Base-by-base conservation (phyloP, 2,329 filamentous ascomycete genomes). In the Pestalotiopsis sp. region DNA sequence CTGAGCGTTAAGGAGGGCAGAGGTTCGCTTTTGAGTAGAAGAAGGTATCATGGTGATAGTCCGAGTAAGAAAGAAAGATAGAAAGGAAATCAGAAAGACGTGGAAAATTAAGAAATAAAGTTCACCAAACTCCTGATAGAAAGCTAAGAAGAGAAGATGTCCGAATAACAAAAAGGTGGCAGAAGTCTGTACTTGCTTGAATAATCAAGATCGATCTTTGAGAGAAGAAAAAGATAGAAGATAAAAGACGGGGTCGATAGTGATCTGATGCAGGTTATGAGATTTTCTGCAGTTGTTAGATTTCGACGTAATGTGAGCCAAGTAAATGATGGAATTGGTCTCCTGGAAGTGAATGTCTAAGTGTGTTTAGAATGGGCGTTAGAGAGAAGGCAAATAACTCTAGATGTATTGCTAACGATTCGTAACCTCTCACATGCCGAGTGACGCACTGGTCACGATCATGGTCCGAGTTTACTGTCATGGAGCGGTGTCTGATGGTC, bases 1-100 rank as follows among this genome's bases (percentile, higher is more conserved):
- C 41, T 60, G 58, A 9, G 68, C 64, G 7, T 49, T 57, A 3
- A 69, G 12, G 27, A 69, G 59, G 17, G 68, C 64, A 14, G 66
- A 63, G 7, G 59, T n/a, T 13, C 31, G 59, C 11, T n/a, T 39
- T 38, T 62, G 27, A 7, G 20, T n/a, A 5, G 14, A 4, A 12
- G n/a, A 17, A 4, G 38, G 49, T 38, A 56, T 27, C 41, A 66
- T 38, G 41, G 39, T 56, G 49, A 27, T 11, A 39, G 14, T 59
- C 25, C 6, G 17, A 3, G 38, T 6, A 62, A 17, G 38, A 39
- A 6, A 41, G 38, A 60, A 12, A 60, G 5, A 62, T 27, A 20
- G 11, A 39, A 20, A 9, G 1, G 36, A 62, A 3, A 62, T 2
- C 3, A 62, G 36, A 62, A 20, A 14, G 17, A 62, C 27, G 36